phyloP scores from a whole-genome alignment of 2,329 filamentous ascomycete genomes.

The Ophiobolus disseminans region DNA sequence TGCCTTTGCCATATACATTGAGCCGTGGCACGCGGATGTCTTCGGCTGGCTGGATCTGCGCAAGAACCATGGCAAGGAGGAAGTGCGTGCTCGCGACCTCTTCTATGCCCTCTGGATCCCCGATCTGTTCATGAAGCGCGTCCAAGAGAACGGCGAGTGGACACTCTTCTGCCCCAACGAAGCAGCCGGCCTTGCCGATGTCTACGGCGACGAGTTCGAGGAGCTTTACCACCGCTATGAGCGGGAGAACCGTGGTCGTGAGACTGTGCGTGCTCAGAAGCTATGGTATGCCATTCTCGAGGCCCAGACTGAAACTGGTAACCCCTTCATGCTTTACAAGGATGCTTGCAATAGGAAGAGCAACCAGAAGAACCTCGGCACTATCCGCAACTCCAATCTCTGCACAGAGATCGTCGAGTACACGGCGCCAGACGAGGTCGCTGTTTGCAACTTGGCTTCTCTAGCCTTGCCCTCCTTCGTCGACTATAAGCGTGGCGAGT shows the following conservation, averaged over 20 bases:
- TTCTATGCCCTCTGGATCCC: slow-evolving; percentile 99
- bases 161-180: slow-evolving; percentile 98
- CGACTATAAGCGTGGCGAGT: slow-evolving; percentile 81
- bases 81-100: slow-evolving; percentile 93
- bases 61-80: slow-evolving; percentile 99
- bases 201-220: slow-evolving; percentile 97
- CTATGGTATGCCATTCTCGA: slow-evolving; percentile 99
- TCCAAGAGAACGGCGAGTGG: slow-evolving; percentile 96
- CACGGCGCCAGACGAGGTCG: slow-evolving; percentile 95
- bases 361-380: slow-evolving; percentile 99
- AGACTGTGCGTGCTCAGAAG: slow-evolving; percentile 96
- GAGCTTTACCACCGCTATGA: slow-evolving; percentile 92
- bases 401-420: slow-evolving; percentile 99
- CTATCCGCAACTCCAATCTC: slow-evolving; percentile 97
- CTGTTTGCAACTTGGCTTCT: slow-evolving; percentile 97
- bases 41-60: slow-evolving; percentile 97
- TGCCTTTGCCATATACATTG: slow-evolving; percentile 97
- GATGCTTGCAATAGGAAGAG: slow-evolving; percentile 98
- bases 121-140: slow-evolving; percentile 99
- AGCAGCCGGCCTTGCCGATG: slow-evolving; percentile 91
- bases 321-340: slow-evolving; percentile 99
- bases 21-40: slow-evolving; percentile 98
- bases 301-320: slow-evolving; percentile 97
- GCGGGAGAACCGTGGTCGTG: slow-evolving; percentile 82
- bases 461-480: slow-evolving; percentile 90